phyloP scores from a whole-genome alignment of 1,284 basidiomycete genomes.

The Singerocomus inundabilis region DNA sequence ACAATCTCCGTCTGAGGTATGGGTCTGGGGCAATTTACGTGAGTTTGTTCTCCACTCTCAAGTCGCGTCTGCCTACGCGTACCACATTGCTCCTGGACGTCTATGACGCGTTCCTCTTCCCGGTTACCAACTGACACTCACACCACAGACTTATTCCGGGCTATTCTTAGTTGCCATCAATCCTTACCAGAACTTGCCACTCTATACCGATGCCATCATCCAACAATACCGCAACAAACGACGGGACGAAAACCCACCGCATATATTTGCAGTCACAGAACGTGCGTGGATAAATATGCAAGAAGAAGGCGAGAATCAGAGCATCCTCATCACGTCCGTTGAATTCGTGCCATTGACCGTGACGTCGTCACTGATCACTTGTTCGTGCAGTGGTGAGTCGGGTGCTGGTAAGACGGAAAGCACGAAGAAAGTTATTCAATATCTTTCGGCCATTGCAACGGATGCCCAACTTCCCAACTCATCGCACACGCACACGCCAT shows the following conservation, averaged over 20 bases:
- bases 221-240: slow-evolving; percentile 92
- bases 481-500: slow-evolving; percentile 62
- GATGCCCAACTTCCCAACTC: slow-evolving; percentile 65
- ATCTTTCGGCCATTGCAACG: slow-evolving; percentile 95
- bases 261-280: slow-evolving; percentile 97
- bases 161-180: slow-evolving; percentile 98
- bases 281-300: slow-evolving; percentile 99
- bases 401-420: slow-evolving; percentile 99
- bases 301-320: slow-evolving; percentile 96
- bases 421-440: slow-evolving; percentile 99
- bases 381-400: slow-evolving; percentile 80
- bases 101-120: slow-evolving; percentile 1
- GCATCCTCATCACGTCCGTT: slow-evolving; percentile 93
- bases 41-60: slow-evolving; percentile 37
- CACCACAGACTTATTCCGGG: slow-evolving; percentile 86
- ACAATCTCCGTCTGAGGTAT: slow-evolving; percentile 92
- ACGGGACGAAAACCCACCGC: slow-evolving; percentile 93
- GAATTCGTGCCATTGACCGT: neutral
- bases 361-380: slow-evolving; percentile 1
- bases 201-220: slow-evolving; percentile 91
- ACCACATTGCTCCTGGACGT: neutral
- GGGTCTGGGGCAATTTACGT: slow-evolving; percentile 95
- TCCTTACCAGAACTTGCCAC: slow-evolving; percentile 90
- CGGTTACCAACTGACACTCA: slow-evolving; percentile 13
- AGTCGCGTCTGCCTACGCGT: neutral